Percentiles rank a stretch among this genome's conserved stretches.
Evolutionary conservation across 129 eudicot species (phyloP).

Genomic region (Ambrosia artemisiifolia): DNA sequence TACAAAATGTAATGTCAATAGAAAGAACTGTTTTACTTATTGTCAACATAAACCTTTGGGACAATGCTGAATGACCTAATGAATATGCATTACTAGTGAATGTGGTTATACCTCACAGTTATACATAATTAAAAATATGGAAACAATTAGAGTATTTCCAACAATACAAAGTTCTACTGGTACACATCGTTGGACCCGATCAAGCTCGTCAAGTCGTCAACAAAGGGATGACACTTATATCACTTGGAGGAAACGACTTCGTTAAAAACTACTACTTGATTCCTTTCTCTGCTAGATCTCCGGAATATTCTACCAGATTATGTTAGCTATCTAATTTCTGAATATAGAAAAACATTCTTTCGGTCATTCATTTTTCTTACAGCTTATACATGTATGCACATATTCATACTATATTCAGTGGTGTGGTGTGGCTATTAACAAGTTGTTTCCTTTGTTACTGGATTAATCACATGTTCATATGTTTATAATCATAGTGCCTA

Average conservation of each 20-base stretch:
- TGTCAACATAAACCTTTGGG: too few relatives aligned
- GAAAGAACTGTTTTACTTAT: too few relatives aligned
- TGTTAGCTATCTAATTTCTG: slow-evolving; percentile 29
- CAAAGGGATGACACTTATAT: slow-evolving; percentile 25
- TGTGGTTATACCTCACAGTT: slow-evolving; percentile 11
- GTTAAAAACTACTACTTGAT: slow-evolving; percentile 39
- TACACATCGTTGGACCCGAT: slow-evolving; percentile 15
- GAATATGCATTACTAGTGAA: neutral
- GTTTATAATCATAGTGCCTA: neutral
- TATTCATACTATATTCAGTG: neutral
- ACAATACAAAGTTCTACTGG: slow-evolving; percentile 31
- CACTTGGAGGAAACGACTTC: slow-evolving; percentile 41
- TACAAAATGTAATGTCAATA: too few relatives aligned
- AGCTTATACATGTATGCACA: neutral
- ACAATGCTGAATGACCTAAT: too few relatives aligned
- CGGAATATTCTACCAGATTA: slow-evolving; percentile 33
- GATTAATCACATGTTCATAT: neutral
- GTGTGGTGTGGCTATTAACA: neutral
- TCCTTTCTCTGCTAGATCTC: slow-evolving; percentile 35
- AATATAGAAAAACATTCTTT: slow-evolving; percentile 26
- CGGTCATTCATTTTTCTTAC: slow-evolving; percentile 10
- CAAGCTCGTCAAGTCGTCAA: slow-evolving; percentile 14
- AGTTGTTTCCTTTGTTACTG: neutral
- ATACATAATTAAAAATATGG: slow-evolving; percentile 30
- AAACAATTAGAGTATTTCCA: slow-evolving; percentile 32